A percentile compares a stretch with the other conserved stretches of the same genome.
These are phyloP conservation scores for Suillus weaverae DNA, from an alignment of 768 basidiomycete genomes.

Conservation along the genomic window DNA sequence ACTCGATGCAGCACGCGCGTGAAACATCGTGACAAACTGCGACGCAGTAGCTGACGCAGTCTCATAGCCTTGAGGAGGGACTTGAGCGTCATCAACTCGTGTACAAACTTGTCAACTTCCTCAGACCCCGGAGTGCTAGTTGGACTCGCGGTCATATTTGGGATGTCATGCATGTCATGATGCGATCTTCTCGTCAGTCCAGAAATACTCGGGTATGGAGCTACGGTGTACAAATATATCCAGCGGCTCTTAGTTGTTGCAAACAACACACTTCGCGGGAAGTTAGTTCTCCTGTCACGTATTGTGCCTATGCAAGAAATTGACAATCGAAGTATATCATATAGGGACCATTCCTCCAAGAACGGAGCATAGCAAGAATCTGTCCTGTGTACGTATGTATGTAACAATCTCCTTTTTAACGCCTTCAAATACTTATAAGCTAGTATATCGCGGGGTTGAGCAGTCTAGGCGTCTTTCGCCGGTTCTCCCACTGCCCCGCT, in stretches of 20 bases:
- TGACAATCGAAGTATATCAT: not conserved
- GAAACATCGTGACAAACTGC: not conserved
- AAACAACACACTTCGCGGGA: not conserved
- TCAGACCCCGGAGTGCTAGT: not conserved
- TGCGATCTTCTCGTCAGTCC: not conserved
- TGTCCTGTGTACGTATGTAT: not conserved
- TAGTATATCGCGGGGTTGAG: not conserved
- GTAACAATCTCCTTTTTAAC: not conserved
- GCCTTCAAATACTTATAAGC: constrained; percentile 5
- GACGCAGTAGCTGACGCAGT: not conserved
- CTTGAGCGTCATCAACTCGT: not conserved
- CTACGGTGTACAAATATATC: not conserved
- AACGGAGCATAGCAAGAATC: not conserved
- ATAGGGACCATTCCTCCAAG: not conserved
- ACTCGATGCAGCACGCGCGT: not conserved
- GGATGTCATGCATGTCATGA: not conserved
- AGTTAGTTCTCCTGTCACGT: not conserved
- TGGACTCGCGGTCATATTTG: not conserved
- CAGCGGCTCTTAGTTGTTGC: not conserved
- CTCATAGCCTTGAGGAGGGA: not conserved
- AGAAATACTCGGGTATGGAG: not conserved
- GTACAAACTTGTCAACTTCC: not conserved
- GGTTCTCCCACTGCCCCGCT: not conserved
- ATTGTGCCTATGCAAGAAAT: constrained; percentile 1
- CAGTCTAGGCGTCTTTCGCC: not conserved